A percentile compares a stretch with the other conserved stretches of the same genome.
Conservation (phyloP, 306 rosid species). For the Dryas octopetala region DNA sequence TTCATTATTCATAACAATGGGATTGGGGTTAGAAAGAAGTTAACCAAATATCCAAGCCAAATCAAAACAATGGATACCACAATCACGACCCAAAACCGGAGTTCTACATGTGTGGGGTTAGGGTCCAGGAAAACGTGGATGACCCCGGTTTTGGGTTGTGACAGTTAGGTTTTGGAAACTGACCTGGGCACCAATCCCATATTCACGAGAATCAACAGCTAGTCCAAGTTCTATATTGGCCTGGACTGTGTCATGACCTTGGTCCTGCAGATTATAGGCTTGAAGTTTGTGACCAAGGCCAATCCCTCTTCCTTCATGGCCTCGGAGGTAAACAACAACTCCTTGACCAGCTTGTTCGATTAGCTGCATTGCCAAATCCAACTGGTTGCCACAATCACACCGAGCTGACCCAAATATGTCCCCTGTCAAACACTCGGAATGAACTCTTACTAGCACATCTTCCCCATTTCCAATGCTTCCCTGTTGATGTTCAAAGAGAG, state of each 20-base stretch:
- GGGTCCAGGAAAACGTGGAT: too few species aligned
- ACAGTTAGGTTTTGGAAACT: constrained; percentile 8
- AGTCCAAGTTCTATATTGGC: constrained; percentile 84
- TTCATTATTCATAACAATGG: background rate
- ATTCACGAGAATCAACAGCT: constrained; percentile 80
- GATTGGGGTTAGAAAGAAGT: too few species aligned
- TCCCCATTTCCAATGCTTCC: constrained; percentile 72
- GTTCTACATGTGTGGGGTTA: too few species aligned
- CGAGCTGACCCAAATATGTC: constrained; percentile 84
- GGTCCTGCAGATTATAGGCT: constrained; percentile 80
- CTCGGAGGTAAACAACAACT: constrained; percentile 76
- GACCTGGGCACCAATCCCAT: constrained; percentile 87
- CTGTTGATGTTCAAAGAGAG: constrained; percentile 28
- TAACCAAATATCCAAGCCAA: too few species aligned
- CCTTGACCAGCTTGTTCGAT: constrained; percentile 78
- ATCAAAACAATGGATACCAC: too few species aligned
- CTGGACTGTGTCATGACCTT: constrained; percentile 82
- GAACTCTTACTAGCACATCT: constrained; percentile 78
- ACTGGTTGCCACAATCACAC: constrained; percentile 88
- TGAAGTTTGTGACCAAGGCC: constrained; percentile 83
- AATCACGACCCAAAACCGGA: too few species aligned
- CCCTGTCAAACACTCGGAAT: constrained; percentile 90
- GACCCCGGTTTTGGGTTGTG: too few species aligned
- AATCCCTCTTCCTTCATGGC: constrained; percentile 94
- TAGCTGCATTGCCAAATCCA: constrained; percentile 77